Base-by-base conservation (phyloP, 1,139 yeast species). In the Debaryomyces psychrophilus region DNA sequence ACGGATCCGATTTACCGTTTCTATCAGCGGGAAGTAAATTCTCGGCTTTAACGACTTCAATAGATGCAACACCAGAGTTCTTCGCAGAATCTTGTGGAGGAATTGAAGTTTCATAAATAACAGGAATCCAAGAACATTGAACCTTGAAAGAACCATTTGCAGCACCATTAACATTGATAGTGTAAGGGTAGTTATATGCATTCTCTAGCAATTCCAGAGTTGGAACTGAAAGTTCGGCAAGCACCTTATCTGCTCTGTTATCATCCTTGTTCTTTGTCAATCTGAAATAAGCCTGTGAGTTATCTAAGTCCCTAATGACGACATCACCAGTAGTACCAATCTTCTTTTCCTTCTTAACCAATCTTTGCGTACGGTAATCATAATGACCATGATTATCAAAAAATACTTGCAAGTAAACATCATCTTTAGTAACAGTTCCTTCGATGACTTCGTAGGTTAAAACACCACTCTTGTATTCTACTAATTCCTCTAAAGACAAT, bases 1-100 rank as follows among this genome's bases (percentile, higher is more conserved):
- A 93, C 50, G 99, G 99, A 67, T 93, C 99, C 7, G 97, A 89
- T 62, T 86, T 87, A 45, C 98, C 98, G 55, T 87, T 85, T 23
- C 89, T 74, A 65, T 93, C 99, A 22, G 93, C 95, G 11, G 96
- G 77, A 43, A 86, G 80, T 51, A 95, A 76, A 44, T 81, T 81
- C n/a, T 76, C 77, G 2, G 95, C 98, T 46, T 76, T 76, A 42
- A 83, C 55, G 11, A 88, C 77, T 31, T 78, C 81, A 28, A 90
- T 75, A n/a, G 77, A 74, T 52, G 92, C 69, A 28, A 71, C 72
- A 64, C 99, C 99, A 52, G 84, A 77, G 62, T 90, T 88, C 44
- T 85, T 79, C 52, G 84, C 79, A 42, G 87, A 75, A 65, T 93
- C 99, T 45, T 81, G 79, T 12, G 82, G 81, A 48, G 96, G 96